These are phyloP conservation scores for Solanum neorickii DNA, from an alignment of 257 asterid genomes.

Conservation along the genomic window DNA sequence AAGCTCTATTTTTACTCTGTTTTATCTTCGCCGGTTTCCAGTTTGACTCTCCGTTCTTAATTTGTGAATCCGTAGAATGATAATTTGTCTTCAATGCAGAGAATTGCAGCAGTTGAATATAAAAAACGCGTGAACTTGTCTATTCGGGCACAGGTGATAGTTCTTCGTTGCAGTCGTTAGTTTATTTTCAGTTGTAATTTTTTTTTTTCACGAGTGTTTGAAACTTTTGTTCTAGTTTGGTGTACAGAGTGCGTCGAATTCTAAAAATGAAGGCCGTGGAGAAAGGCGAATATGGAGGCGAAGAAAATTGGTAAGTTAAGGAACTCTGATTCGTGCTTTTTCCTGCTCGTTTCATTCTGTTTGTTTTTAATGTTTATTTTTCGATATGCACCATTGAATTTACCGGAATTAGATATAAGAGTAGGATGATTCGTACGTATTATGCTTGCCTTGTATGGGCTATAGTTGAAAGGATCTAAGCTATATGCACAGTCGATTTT, in stretches of 20 bases:
- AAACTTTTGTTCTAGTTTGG: background rate
- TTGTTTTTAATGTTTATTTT: background rate
- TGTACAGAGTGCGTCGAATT: constrained; percentile 35
- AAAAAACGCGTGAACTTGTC: constrained; percentile 20
- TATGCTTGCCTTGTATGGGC: background rate
- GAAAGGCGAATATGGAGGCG: constrained; percentile 68
- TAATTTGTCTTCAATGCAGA: constrained; percentile 29
- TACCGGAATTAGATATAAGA: background rate
- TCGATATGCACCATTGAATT: background rate
- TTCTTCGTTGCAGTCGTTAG: background rate
- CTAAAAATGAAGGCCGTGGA: constrained; percentile 36
- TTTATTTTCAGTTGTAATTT: background rate
- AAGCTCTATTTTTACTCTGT: background rate
- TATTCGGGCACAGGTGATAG: constrained; percentile 35
- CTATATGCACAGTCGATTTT: background rate
- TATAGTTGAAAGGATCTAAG: background rate
- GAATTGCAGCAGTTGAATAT: constrained; percentile 24
- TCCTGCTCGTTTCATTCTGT: background rate
- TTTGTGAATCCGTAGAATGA: background rate
- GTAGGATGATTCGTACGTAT: background rate
- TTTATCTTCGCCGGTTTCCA: background rate
- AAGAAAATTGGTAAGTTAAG: constrained; percentile 51
- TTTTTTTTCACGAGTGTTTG: background rate
- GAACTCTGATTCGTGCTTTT: background rate
- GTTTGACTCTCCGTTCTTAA: background rate